Percentiles rank a stretch among this genome's conserved stretches.
Conservation (phyloP, 495 filamentous ascomycete genomes). For the Corynascus novoguineensis region DNA sequence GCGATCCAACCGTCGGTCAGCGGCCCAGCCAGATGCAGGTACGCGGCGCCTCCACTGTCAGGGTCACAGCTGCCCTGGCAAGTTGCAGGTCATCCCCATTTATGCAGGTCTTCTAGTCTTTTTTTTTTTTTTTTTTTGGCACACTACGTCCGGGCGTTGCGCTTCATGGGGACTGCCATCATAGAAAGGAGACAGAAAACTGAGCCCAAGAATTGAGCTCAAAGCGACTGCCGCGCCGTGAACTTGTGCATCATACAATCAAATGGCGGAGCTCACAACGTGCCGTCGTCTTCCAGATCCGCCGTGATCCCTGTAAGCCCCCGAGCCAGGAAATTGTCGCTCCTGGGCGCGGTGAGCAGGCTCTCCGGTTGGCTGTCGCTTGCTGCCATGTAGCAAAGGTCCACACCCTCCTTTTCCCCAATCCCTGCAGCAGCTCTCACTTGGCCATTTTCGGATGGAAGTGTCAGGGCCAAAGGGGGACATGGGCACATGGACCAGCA, state of each 20-base stretch:
- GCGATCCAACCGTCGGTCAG: background rate
- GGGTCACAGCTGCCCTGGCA: too few species aligned
- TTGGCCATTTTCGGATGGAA: conserved; percentile 15
- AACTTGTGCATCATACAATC: background rate
- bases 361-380: conserved; percentile 15
- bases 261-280: background rate
- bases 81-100: too few species aligned
- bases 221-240: too few species aligned
- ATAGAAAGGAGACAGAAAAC: too few species aligned
- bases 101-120: too few species aligned
- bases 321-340: conserved; percentile 15
- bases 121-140: too few species aligned
- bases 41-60: background rate
- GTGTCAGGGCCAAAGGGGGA: conserved; percentile 2
- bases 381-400: background rate
- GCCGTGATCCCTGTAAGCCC: conserved; percentile 12
- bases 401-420: conserved; percentile 17
- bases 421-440: conserved; percentile 10
- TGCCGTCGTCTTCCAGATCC: background rate
- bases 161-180: too few species aligned
- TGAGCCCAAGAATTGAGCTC: too few species aligned
- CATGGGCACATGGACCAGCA: background rate
- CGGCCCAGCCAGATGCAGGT: background rate
- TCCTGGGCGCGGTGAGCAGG: conserved; percentile 1
- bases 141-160: too few species aligned